Evolutionary conservation across 169 alveolate genomes (phyloP), one percentile per base, ranked within the genome.

Genomic region (Plasmodium yoelii): DNA sequence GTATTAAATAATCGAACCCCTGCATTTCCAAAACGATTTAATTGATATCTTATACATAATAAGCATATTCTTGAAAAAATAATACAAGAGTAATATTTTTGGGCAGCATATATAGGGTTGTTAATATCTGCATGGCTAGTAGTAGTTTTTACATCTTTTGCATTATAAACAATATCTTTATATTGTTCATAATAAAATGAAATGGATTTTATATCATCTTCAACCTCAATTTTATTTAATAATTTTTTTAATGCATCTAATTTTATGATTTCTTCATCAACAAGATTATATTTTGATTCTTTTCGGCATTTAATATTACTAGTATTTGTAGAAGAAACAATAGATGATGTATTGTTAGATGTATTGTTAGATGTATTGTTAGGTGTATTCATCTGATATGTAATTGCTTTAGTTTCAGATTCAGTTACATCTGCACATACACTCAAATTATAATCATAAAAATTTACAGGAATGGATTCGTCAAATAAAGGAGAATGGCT

Each of bases 21-120:
- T 42, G 88, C 65, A 26, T 65, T 77, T 53, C 88, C 88, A 63
- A 77, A 77, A 6, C 88, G 75, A n/a, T 77, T 77, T 44, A 77
- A 60, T 68, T 77, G 88, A 42, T 77, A 57, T 69, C 57, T 55
- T 63, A 77, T 77, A 46, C 88, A 77, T 18, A 77, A 56, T n/a
- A 77, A 69, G 49, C 88, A 77, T 19, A 77, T 77, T 19, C 75
- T 77, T 15, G 88, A 77, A 42, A 77, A 77, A 8, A 77, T 63
- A 6, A 77, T 55, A 77, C 88, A 77, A 12, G 71, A 63, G 13
- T 63, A 64, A 19, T 77, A 77, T 26, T 63, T 77, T 39, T 63
- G 59, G 12, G 55, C 75, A 61, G 42, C 63, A 1, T 60, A 59
- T 18, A 59, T 65, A 34, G 22, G 13, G 13, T 44, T 42, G 15